A percentile compares a stretch with the other conserved stretches of the same genome.
phyloP scores from a whole-genome alignment of 148 eudicot genomes.

The Agrostemma githago region DNA sequence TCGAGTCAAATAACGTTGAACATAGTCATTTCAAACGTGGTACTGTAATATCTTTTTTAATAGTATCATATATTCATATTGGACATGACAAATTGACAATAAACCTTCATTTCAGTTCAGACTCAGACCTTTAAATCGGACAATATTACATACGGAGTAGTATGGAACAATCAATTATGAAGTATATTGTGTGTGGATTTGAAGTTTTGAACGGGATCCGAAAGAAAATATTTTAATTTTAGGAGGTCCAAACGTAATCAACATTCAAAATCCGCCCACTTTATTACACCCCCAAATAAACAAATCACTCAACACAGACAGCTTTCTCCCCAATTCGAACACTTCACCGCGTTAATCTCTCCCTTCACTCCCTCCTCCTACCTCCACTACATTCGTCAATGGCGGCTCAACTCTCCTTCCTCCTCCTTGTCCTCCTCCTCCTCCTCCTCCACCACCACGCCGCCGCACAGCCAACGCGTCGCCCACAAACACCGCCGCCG shows the following conservation, averaged over 20 bases:
- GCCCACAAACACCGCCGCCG: conserved; percentile 1
- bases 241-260: background rate
- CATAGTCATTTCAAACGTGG: too few species aligned
- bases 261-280: background rate
- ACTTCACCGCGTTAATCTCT: conserved; percentile 17
- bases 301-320: background rate
- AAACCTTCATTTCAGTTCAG: too few species aligned
- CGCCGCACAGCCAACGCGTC: background rate
- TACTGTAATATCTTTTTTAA: too few species aligned
- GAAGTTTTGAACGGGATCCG: background rate
- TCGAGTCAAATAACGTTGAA: too few species aligned
- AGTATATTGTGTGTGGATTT: too few species aligned
- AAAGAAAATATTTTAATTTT: too few species aligned
- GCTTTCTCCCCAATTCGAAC: conserved; percentile 1
- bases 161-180: too few species aligned
- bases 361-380: background rate
- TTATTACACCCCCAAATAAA: background rate
- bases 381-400: background rate
- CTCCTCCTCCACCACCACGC: conserved; percentile 5
- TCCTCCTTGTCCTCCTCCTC: background rate
- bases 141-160: too few species aligned
- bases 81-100: too few species aligned
- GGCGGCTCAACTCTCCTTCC: background rate
- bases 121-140: too few species aligned
- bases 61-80: too few species aligned